Conservation (phyloP, 345 rosid species). For the Durio zibethinus region DNA sequence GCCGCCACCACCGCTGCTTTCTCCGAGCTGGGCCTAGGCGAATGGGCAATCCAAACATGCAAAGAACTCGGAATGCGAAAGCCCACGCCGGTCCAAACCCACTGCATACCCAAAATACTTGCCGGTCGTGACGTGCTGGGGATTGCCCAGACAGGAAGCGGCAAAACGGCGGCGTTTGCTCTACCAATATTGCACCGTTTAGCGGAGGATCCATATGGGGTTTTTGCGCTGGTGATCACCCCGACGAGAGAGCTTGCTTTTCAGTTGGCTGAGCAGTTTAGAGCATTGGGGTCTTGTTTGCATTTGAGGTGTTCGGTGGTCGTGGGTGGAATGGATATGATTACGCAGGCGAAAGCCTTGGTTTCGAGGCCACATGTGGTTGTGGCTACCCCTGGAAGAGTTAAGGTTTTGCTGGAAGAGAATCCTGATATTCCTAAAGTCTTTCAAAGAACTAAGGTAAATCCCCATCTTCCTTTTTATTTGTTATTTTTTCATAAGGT, state of each 20-base stretch:
- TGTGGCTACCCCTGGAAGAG: conserved; percentile 85
- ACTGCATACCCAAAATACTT: conserved; percentile 76
- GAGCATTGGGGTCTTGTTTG: conserved; percentile 82
- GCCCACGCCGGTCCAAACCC: conserved; percentile 82
- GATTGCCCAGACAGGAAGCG: conserved; percentile 89
- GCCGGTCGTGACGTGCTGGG: conserved; percentile 77
- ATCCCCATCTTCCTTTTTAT: background rate
- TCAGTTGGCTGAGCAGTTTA: conserved; percentile 93
- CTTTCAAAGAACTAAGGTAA: conserved; percentile 78
- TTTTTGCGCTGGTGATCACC: conserved; percentile 75
- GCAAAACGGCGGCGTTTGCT: conserved; percentile 97
- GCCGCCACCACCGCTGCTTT: conserved; percentile 31
- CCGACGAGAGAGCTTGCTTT: conserved; percentile 94
- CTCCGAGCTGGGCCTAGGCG: conserved; percentile 67
- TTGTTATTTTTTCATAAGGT: background rate
- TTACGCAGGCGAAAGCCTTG: conserved; percentile 65
- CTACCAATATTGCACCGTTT: conserved; percentile 77
- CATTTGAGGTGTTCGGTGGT: conserved; percentile 76
- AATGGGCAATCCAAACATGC: conserved; percentile 81
- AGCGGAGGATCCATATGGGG: conserved; percentile 82
- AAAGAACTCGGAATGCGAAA: conserved; percentile 77
- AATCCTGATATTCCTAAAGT: conserved; percentile 77
- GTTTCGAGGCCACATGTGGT: conserved; percentile 73
- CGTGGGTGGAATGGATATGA: conserved; percentile 91
- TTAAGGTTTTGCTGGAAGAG: conserved; percentile 76